Base-by-base conservation (phyloP, 2,329 filamentous ascomycete genomes). In the Endocalyx cinctus region DNA sequence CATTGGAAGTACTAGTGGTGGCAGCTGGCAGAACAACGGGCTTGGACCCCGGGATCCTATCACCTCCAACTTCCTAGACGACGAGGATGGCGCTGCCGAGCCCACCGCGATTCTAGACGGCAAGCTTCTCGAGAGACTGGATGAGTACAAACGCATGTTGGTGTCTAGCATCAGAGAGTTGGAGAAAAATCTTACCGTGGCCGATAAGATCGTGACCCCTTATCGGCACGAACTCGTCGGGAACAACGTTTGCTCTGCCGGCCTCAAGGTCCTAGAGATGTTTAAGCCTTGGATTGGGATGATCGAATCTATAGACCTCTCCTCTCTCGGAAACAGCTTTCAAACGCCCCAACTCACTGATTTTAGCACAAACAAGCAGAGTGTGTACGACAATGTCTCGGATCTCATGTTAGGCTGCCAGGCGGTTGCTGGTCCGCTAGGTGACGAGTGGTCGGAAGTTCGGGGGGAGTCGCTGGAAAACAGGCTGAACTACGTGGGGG, bases 361-460 rank as follows among this genome's bases (percentile, higher is more conserved):
- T 48, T 96, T 96, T 57, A 82, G 81, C 51, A 76, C 82, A 19
- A 87, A 94, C 58, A 97, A 97, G 62, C 92, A 98, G 59, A 85
- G 84, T 48, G 70, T 94, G 13, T 97, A 97, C 60, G 92, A 97
- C 59, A 84, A 88, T 38, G 84, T 95, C 35, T 89, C 88, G 7
- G 92, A 97, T 56, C 74, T 98, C 17, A 66, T 97, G 4, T 65
- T 95, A 31, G 80, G 83, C 38, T 96, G 89, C 52, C 92, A 98
- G 61, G 80, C 85, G 16, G 84, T 97, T n/a, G 86, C 88, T 5
- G 87, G 87, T 7, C 92, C 92, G 5, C 63, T 98, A 27, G 86
- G 84, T 7, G 92, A 98, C 55, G 92, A 98, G 62, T 98, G 92
- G 92, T 79, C 89, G 4, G 88, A 95, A 56, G 71, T 89, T n/a